These are phyloP conservation scores for Cylindricascospora bacillispora DNA, from an alignment of 1,139 yeast species.

Conservation along the genomic window DNA sequence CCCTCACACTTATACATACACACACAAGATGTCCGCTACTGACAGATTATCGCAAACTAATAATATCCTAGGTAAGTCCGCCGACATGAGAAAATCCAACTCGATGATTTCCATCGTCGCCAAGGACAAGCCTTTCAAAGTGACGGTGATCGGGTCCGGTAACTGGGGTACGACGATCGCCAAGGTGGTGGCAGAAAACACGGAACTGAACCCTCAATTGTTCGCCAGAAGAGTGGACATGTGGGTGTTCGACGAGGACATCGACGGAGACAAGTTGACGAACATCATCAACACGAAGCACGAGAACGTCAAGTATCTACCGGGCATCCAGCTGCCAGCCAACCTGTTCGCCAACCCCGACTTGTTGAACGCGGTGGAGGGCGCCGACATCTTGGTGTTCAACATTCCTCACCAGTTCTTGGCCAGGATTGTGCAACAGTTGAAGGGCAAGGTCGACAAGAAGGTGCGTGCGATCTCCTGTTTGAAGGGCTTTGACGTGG, in stretches of 20 bases:
- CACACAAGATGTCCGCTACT: slow-evolving; percentile 18
- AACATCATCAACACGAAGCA: slow-evolving; percentile 77
- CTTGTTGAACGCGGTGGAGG: slow-evolving; percentile 55
- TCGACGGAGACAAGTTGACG: slow-evolving; percentile 62
- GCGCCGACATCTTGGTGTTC: slow-evolving; percentile 73
- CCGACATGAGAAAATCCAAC: slow-evolving; percentile 9
- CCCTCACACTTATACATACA: background rate
- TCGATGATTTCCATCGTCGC: slow-evolving; percentile 13
- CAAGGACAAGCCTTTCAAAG: slow-evolving; percentile 32
- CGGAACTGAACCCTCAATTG: slow-evolving; percentile 51
- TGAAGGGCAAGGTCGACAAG: slow-evolving; percentile 60
- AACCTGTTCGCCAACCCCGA: slow-evolving; percentile 81
- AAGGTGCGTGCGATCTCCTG: slow-evolving; percentile 79
- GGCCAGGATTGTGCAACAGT: slow-evolving; percentile 56
- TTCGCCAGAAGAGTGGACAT: slow-evolving; percentile 62
- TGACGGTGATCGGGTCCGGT: slow-evolving; percentile 58
- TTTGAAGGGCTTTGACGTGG: slow-evolving; percentile 82
- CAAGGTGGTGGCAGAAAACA: slow-evolving; percentile 80
- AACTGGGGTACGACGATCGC: slow-evolving; percentile 96
- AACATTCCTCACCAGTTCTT: slow-evolving; percentile 93
- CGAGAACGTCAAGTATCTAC: slow-evolving; percentile 82
- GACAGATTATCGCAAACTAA: slow-evolving; percentile 25
- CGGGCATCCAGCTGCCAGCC: slow-evolving; percentile 64
- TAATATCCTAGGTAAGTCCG: slow-evolving; percentile 14
- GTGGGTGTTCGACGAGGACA: slow-evolving; percentile 89